Base-by-base conservation (phyloP, 257 asterid genomes). In the Plectranthus barbatus region DNA sequence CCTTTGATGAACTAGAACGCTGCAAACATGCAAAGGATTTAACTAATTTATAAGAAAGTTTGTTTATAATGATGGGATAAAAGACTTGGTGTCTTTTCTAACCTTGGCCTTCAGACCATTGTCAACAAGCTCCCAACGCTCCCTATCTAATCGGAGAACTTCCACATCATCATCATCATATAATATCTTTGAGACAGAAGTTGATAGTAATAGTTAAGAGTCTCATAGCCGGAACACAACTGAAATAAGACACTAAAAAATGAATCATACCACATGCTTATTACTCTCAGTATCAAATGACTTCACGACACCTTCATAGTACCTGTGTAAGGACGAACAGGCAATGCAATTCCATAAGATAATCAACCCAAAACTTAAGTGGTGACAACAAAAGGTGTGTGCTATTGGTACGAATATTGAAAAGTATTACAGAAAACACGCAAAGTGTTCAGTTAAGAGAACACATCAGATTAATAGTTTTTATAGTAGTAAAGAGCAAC, bases 221-320 rank as follows among this genome's bases (percentile, higher is more conserved):
- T 17, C 31, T n/a, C n/a, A n/a, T 24, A 59, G 44, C 41, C 53
- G 19, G 9, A 54, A 40, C 13, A 48, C 42, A 6, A 56, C 55
- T 45, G 46, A 62, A 66, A n/a, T 9, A 21, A 53, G 76, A 56
- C 45, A 51, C 56, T 41, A 8, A 49, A 77, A 77, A 57, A 14
- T 48, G 62, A 54, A 64, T 74, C 86, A 77, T 81, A 91, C 96
- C 92, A 87, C 96, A 39, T 91, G 96, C 69, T 91, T 88, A 77
- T 76, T 79, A 72, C 88, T 91, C 73, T 82, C 83, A 3, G 80
- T 74, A 79, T 91, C 97, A 67, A 74, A 91, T 42, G 97, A 85
- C 87, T 87, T 88, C 71, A 91, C 86, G 21, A 73, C 79, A 64
- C 97, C 97, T 82, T 80, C 94, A 71, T 91, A 91, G 67, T 77